Evolutionary conservation across 768 basidiomycete species (phyloP).

Genomic region (Krasilnikovozyma curviuscula): DNA sequence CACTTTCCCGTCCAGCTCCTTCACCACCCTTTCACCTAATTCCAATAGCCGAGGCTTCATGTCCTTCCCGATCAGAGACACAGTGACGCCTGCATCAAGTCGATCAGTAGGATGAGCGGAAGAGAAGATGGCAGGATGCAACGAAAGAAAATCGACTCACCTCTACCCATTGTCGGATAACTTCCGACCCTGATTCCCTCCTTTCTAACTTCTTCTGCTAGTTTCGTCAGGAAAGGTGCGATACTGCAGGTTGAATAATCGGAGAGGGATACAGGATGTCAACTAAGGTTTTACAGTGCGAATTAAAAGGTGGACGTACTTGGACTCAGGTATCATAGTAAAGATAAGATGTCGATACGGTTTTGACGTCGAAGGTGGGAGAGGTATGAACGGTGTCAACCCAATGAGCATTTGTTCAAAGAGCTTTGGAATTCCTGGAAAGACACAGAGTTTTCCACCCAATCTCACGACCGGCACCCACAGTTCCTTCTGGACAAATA

Average conservation of each 20-base stretch:
- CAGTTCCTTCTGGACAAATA: slow-evolving; percentile 58
- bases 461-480: slow-evolving; percentile 86
- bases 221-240: slow-evolving; percentile 61
- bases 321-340: slow-evolving; percentile 31
- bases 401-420: slow-evolving; percentile 64
- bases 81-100: slow-evolving; percentile 38
- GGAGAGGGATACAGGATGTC: not conserved
- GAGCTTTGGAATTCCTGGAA: slow-evolving; percentile 74
- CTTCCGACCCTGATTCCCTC: slow-evolving; percentile 60
- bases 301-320: slow-evolving; percentile 30
- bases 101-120: not conserved
- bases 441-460: slow-evolving; percentile 55
- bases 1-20: slow-evolving; percentile 1
- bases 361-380: slow-evolving; percentile 54
- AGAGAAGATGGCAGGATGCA: not conserved
- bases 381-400: slow-evolving; percentile 51
- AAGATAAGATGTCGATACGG: slow-evolving; percentile 66
- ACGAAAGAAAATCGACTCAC: not conserved
- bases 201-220: slow-evolving; percentile 50
- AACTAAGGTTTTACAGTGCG: not conserved
- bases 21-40: slow-evolving; percentile 27
- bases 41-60: slow-evolving; percentile 24
- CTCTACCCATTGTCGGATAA: slow-evolving; percentile 42
- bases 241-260: slow-evolving; percentile 29
- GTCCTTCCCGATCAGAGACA: slow-evolving; percentile 41